Conservation (phyloP, 495 filamentous ascomycete genomes). For the Thozetella sp. region DNA sequence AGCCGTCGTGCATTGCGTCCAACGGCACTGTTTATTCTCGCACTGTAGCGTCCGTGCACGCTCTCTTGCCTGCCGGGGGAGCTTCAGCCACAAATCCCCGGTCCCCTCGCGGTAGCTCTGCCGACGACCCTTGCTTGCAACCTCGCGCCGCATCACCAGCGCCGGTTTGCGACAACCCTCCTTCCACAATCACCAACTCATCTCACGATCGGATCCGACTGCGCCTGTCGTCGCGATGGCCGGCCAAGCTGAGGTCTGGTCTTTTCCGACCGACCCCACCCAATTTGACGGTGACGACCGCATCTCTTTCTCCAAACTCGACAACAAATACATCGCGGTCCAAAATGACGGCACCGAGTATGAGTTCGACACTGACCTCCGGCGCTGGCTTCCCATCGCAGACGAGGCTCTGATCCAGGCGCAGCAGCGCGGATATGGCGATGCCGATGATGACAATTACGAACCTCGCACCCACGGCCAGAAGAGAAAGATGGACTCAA, state of each 20-base stretch:
- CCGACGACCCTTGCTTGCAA: neutral
- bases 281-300: slow-evolving; percentile 83
- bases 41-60: no score
- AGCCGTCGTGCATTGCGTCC: no score
- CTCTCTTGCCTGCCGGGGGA: neutral
- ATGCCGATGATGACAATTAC: slow-evolving; percentile 62
- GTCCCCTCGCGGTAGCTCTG: no score
- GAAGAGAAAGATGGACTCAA: slow-evolving; percentile 76
- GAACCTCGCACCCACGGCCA: slow-evolving; percentile 42
- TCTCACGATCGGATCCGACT: no score
- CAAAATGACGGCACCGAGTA: slow-evolving; percentile 85
- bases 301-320: slow-evolving; percentile 81
- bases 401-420: slow-evolving; percentile 80
- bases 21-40: no score
- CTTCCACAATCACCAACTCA: neutral
- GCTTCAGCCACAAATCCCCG: neutral
- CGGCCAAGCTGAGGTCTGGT: slow-evolving; percentile 24
- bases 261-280: slow-evolving; percentile 70
- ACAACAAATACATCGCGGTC: slow-evolving; percentile 81
- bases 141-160: neutral
- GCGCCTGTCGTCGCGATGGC: neutral
- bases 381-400: slow-evolving; percentile 80
- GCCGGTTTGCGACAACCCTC: neutral
- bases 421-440: slow-evolving; percentile 77
- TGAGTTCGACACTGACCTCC: slow-evolving; percentile 71